These are phyloP conservation scores for Euclidium syriacum DNA, from an alignment of 345 rosid species.

Conservation along the genomic window DNA sequence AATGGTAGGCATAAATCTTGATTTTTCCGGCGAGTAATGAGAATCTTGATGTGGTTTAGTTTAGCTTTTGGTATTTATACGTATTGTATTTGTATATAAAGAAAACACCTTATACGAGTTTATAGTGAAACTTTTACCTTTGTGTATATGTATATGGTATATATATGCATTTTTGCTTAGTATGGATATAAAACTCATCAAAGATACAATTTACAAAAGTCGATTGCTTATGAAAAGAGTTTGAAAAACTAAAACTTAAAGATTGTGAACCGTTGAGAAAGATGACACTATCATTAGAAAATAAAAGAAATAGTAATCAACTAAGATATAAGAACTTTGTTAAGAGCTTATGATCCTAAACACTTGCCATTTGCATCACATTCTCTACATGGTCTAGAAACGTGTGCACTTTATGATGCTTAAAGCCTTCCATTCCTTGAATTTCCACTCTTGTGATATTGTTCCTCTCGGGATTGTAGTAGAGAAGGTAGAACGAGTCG, in stretches of 20 bases:
- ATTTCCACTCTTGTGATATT: not conserved
- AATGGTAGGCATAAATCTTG: conserved; percentile 63
- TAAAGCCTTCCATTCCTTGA: not conserved
- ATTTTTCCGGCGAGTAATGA: not conserved
- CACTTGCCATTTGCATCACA: not conserved
- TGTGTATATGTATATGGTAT: too few species aligned
- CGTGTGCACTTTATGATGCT: not conserved
- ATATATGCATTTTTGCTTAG: too few species aligned
- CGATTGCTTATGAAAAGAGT: too few species aligned
- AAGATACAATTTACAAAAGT: too few species aligned
- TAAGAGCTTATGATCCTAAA: not conserved
- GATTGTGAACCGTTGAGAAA: too few species aligned
- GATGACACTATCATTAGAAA: not conserved
- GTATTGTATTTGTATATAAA: conserved; percentile 25
- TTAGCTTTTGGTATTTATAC: too few species aligned
- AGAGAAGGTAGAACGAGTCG: not conserved
- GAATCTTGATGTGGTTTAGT: too few species aligned
- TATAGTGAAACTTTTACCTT: conserved; percentile 11
- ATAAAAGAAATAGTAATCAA: not conserved
- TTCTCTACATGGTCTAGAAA: conserved; percentile 17
- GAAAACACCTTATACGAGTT: conserved; percentile 10
- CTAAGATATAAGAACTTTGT: not conserved
- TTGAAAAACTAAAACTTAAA: too few species aligned
- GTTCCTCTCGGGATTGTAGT: not conserved
- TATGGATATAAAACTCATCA: too few species aligned